These are phyloP conservation scores for Trichoderma sp. DNA, from an alignment of 2,329 filamentous ascomycete genomes.

Conservation along the genomic window DNA sequence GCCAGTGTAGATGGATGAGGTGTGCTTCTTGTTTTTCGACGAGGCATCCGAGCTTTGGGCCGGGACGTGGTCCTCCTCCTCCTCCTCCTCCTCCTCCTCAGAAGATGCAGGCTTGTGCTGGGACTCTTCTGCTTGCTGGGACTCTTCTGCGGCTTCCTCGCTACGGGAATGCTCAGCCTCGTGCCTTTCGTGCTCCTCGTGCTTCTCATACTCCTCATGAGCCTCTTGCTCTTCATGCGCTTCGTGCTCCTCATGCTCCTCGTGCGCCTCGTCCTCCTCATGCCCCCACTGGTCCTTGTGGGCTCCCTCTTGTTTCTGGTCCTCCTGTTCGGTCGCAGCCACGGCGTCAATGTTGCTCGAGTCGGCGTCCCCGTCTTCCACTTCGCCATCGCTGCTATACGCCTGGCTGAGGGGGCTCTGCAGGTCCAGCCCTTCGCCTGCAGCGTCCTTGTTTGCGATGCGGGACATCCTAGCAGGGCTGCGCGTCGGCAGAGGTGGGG, in stretches of 20 bases:
- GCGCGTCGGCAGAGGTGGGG: conserved; percentile 75
- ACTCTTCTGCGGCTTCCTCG: conserved; percentile 5
- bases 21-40: conserved; percentile 42
- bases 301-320: background rate
- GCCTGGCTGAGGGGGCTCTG: conserved; percentile 56
- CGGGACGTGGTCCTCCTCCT: conserved; percentile 1
- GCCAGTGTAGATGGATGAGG: conserved; percentile 45
- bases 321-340: background rate
- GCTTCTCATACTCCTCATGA: background rate
- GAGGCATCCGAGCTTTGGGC: conserved; percentile 38
- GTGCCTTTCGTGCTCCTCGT: no score
- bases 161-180: conserved; percentile 1
- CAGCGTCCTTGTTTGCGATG: conserved; percentile 49
- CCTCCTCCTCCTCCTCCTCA: background rate
- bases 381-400: conserved; percentile 44
- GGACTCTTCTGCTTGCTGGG: conserved; percentile 3
- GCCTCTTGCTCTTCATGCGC: background rate
- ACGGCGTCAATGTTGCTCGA: conserved; percentile 5
- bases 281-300: background rate
- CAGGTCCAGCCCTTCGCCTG: conserved; percentile 62
- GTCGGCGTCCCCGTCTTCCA: conserved; percentile 30
- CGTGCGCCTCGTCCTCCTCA: background rate
- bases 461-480: conserved; percentile 68
- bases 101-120: background rate
- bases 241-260: background rate